Conservation (phyloP, 192 early-diverging fungal genomes). For the Backusella westeae region DNA sequence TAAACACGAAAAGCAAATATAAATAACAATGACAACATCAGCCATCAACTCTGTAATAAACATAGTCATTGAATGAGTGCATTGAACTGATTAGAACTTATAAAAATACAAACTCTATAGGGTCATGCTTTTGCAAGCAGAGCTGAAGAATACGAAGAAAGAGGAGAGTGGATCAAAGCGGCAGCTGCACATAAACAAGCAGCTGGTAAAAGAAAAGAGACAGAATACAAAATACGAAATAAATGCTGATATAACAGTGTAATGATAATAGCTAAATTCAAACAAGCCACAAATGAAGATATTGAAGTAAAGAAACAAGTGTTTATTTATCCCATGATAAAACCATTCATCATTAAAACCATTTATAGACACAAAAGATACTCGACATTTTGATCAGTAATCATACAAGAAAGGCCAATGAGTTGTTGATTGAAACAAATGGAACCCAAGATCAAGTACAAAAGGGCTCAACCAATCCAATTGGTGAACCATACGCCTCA, state of each 20-base stretch:
- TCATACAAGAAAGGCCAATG: conserved; percentile 66
- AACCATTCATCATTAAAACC: too few species aligned
- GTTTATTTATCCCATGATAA: neutral
- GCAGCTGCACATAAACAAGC: conserved; percentile 63
- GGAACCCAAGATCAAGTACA: neutral
- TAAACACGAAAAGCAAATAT: neutral
- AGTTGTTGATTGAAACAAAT: conserved; percentile 47
- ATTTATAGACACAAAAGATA: neutral
- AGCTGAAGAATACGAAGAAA: conserved; percentile 61
- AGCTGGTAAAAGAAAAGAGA: conserved; percentile 54
- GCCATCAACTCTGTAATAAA: neutral
- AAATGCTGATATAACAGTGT: neutral
- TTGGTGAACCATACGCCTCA: conserved; percentile 26
- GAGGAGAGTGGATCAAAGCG: conserved; percentile 53
- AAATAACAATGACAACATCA: neutral
- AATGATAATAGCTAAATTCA: conserved; percentile 48
- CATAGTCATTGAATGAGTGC: neutral
- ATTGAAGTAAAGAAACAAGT: conserved; percentile 39
- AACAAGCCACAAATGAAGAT: conserved; percentile 56
- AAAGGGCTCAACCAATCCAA: neutral
- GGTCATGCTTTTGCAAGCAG: conserved; percentile 61
- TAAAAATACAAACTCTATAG: conserved; percentile 27
- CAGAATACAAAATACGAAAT: neutral
- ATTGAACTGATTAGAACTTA: neutral
- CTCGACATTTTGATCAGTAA: conserved; percentile 46